Conservation (phyloP, 2,329 filamentous ascomycete species). For the Phyllosticta capitalensis region DNA sequence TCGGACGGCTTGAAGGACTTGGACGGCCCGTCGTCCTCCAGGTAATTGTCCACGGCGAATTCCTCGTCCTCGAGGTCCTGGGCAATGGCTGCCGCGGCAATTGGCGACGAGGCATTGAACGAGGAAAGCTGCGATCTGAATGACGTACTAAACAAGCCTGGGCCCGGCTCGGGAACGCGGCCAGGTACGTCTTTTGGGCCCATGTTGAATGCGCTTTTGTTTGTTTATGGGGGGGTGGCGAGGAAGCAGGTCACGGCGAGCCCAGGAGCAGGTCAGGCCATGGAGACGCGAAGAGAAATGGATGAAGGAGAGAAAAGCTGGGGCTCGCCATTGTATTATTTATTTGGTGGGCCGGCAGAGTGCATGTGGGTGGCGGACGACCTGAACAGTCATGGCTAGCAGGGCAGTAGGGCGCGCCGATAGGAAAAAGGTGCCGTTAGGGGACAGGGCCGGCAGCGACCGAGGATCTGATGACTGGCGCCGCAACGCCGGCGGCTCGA, state of each 20-base stretch:
- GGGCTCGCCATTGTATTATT: not conserved
- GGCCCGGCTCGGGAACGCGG: not conserved
- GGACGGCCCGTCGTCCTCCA: constrained; percentile 43
- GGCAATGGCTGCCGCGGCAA: constrained; percentile 30
- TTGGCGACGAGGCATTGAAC: constrained; percentile 19
- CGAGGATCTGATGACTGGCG: not conserved
- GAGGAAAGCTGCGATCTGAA: constrained; percentile 14
- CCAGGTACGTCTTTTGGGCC: not conserved
- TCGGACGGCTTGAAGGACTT: constrained; percentile 32
- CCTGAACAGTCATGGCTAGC: not conserved
- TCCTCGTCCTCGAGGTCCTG: constrained; percentile 24
- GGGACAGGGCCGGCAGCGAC: not conserved
- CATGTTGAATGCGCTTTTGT: not conserved
- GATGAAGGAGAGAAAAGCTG: not conserved
- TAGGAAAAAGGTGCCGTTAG: not conserved
- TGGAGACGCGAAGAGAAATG: not conserved
- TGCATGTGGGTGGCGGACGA: not conserved
- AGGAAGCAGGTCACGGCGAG: not conserved
- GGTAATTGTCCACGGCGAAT: constrained; percentile 16
- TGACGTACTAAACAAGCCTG: constrained; percentile 11
- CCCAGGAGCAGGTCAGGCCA: not conserved
- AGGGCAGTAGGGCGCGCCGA: not conserved
- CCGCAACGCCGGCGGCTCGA: not conserved
- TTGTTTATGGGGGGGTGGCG: not conserved
- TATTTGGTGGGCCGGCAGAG: too few relatives aligned